A percentile compares a stretch with the other conserved stretches of the same genome.
phyloP scores from a whole-genome alignment of 1,284 basidiomycete species.

The Albatrellus sp. region DNA sequence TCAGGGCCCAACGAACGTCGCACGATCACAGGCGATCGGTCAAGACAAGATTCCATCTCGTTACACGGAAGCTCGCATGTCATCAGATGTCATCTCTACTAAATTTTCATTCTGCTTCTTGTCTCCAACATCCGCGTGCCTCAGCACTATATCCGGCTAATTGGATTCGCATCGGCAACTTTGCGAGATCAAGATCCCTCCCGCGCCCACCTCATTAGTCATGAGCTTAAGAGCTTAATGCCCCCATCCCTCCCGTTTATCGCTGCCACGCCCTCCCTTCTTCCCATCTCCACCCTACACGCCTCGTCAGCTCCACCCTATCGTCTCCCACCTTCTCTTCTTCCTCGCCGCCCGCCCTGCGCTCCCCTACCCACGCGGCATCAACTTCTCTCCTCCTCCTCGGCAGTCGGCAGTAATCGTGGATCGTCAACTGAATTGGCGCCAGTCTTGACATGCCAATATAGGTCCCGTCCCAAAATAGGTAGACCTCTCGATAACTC shows the following conservation, averaged over 20 bases:
- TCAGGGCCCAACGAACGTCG: conserved; percentile 23
- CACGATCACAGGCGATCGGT: conserved; percentile 20
- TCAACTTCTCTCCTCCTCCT: too few species aligned
- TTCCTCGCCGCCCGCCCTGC: neutral
- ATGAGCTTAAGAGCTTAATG: conserved; percentile 15
- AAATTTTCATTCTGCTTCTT: conserved; percentile 8
- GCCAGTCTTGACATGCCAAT: too few species aligned
- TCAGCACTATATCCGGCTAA: conserved; percentile 10
- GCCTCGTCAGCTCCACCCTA: conserved; percentile 7
- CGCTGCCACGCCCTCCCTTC: conserved; percentile 14
- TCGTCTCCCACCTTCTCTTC: neutral
- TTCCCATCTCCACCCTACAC: conserved; percentile 13
- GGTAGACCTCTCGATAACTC: too few species aligned
- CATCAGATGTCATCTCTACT: conserved; percentile 2
- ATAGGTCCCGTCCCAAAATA: too few species aligned
- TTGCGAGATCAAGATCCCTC: conserved; percentile 14
- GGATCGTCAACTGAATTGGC: too few species aligned
- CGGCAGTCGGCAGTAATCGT: too few species aligned
- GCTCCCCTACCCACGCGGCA: neutral
- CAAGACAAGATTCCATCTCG: conserved; percentile 13
- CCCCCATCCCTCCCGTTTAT: too few species aligned
- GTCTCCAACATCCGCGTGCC: conserved; percentile 11
- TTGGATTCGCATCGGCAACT: conserved; percentile 13
- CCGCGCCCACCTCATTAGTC: conserved; percentile 9
- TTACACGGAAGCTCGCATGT: conserved; percentile 4